phyloP scores from a whole-genome alignment of 2,329 filamentous ascomycete genomes.

The Pestalotiopsis sp. region DNA sequence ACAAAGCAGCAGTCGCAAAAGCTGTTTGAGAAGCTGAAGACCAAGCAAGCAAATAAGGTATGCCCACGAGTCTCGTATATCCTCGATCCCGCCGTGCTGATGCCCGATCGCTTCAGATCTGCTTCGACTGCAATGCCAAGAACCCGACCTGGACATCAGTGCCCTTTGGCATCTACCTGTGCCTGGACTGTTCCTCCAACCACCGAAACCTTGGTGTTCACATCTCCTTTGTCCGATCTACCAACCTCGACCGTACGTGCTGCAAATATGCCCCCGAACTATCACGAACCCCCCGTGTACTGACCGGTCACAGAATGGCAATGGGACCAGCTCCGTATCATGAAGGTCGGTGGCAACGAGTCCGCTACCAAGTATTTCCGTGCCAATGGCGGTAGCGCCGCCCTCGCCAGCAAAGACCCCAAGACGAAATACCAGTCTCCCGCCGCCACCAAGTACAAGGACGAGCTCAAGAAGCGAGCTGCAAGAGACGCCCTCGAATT shows the following conservation, averaged over 20 bases:
- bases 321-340: constrained; percentile 95
- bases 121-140: constrained; percentile 97
- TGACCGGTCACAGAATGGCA: constrained; percentile 74
- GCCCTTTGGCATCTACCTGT: constrained; percentile 95
- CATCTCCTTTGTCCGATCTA: constrained; percentile 98
- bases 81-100: not conserved
- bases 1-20: constrained; percentile 94
- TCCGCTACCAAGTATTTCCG: constrained; percentile 99
- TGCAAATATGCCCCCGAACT: constrained; percentile 14
- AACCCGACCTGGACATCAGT: constrained; percentile 99
- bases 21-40: constrained; percentile 97
- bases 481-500: constrained; percentile 85
- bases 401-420: constrained; percentile 91
- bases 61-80: constrained; percentile 26
- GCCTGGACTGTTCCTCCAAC: constrained; percentile 95
- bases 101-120: constrained; percentile 59
- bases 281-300: constrained; percentile 11
- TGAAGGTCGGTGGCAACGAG: constrained; percentile 99
- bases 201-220: constrained; percentile 98
- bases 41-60: constrained; percentile 94
- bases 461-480: constrained; percentile 86
- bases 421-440: constrained; percentile 97
- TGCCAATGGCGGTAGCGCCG: constrained; percentile 90
- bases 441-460: constrained; percentile 97
- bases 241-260: constrained; percentile 92